Conservation (phyloP, 345 rosid species). For the Trapa incisa region DNA sequence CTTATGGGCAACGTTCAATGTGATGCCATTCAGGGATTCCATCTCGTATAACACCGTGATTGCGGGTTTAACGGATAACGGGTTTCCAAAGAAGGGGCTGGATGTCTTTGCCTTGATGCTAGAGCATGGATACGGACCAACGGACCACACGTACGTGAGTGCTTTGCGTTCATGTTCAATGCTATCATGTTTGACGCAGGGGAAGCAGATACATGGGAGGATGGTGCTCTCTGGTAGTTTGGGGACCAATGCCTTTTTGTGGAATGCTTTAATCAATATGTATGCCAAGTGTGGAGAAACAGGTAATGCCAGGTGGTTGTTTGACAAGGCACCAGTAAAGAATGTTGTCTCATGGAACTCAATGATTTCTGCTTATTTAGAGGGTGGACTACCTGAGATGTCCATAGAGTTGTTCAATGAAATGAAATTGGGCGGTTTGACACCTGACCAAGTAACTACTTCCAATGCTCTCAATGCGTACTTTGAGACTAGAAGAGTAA, state of each 20-base stretch:
- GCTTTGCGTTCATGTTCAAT: slow-evolving; percentile 38
- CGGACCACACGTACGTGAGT: slow-evolving; percentile 41
- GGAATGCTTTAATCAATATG: slow-evolving; percentile 46
- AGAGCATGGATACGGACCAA: slow-evolving; percentile 23
- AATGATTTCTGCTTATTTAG: slow-evolving; percentile 40
- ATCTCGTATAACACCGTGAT: slow-evolving; percentile 43
- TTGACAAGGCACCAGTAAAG: slow-evolving; percentile 24
- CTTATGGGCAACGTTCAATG: slow-evolving; percentile 23
- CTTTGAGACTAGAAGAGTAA: slow-evolving; percentile 19
- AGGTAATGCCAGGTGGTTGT: slow-evolving; percentile 34
- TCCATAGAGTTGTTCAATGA: slow-evolving; percentile 33
- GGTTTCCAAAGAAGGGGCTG: slow-evolving; percentile 25
- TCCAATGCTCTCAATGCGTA: slow-evolving; percentile 39
- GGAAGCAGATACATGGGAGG: slow-evolving; percentile 49
- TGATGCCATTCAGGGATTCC: slow-evolving; percentile 37
- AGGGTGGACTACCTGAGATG: slow-evolving; percentile 27
- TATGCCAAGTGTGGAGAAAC: slow-evolving; percentile 45
- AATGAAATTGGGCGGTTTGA: slow-evolving; percentile 28
- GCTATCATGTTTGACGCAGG: slow-evolving; percentile 31
- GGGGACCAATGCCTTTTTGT: slow-evolving; percentile 26
- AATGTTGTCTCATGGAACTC: slow-evolving; percentile 44
- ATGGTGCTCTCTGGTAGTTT: slow-evolving; percentile 16
- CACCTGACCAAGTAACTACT: slow-evolving; percentile 37
- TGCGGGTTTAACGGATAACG: slow-evolving; percentile 27
- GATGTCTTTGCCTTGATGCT: slow-evolving; percentile 26